phyloP scores from a whole-genome alignment of 2,329 filamentous ascomycete species.

The Ceratocystis alfenasii region DNA sequence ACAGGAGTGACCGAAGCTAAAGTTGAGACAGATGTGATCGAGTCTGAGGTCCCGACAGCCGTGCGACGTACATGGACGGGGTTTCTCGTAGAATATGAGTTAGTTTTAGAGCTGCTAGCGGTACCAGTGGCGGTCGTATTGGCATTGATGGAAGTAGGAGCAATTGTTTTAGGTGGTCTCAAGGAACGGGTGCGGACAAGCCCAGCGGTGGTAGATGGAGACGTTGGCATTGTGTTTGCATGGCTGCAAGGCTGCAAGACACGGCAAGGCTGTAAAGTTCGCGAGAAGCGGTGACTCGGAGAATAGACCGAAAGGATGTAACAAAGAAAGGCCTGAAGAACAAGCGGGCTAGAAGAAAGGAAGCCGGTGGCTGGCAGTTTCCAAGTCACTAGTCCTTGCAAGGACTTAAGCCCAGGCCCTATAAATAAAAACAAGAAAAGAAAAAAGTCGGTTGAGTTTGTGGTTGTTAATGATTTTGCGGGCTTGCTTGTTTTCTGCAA shows the following conservation, averaged over 20 bases:
- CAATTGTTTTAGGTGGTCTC: conserved; percentile 15
- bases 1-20: conserved; percentile 6
- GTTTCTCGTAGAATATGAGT: background rate
- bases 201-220: conserved; percentile 14
- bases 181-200: conserved; percentile 19
- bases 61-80: conserved; percentile 2
- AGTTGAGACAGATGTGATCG: conserved; percentile 1
- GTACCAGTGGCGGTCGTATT: background rate
- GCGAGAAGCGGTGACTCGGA: background rate
- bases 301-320: background rate
- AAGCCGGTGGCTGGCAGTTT: background rate
- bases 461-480: background rate
- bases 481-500: background rate
- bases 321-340: background rate
- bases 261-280: background rate
- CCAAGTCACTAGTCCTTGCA: conserved; percentile 3
- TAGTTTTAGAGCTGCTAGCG: background rate
- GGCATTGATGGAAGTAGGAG: background rate
- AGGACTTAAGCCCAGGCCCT: background rate
- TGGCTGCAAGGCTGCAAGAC: conserved; percentile 13
- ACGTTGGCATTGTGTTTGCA: conserved; percentile 18
- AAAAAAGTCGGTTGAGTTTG: conserved; percentile 2
- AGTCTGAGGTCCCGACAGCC: conserved; percentile 4
- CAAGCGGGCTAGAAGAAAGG: background rate
- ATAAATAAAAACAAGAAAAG: background rate